Base-by-base conservation (phyloP, 331 rosid genomes). In the Prunus yedoensis region DNA sequence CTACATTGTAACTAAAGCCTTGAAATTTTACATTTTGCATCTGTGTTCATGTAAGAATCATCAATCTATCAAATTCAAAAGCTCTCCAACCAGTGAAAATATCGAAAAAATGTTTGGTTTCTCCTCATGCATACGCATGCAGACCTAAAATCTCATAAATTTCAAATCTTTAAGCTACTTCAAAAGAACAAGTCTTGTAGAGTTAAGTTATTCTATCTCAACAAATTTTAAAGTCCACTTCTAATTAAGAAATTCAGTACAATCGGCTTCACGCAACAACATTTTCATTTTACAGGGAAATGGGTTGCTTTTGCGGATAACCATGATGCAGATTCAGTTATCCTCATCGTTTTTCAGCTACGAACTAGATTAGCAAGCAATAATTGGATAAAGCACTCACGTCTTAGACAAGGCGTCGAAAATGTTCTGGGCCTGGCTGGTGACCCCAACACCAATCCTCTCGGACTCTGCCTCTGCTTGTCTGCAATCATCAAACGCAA, bases 391-490 rank as follows among this genome's bases (percentile, higher is more conserved):
- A 74, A 61, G 41, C 75, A 78, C 96, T 81, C 86, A 92, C 99
- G 99, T 95, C 78, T 95, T 95, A 63, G 93, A 92, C 73, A 95
- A 85, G 51, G 99, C 97, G 72, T 95, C 91, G 69, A 95, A 95
- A 74, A 95, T 90, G 84, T 82, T 84, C 85, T 95, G 99, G 2
- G 98, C 99, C 78, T 95, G 93, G 53, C 67, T 73, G 70, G 97
- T 89, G 65, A 95, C 99, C 77, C 97, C 97, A 15, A 92, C 97
- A 11, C 99, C 99, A 17, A 92, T 89, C 85, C 97, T 88, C 89
- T 95, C 99, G 59, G 86, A 94, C 30, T 92, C 99, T 0, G 87
- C 74, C 81, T 89, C 99, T 0, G 97, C 99, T 79, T 90, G 97
- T 63, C 99, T 95, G 68, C 62, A 83, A 86, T 32, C 21, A 41